phyloP scores from a whole-genome alignment of 768 basidiomycete species.

The Kwoniella sp. region DNA sequence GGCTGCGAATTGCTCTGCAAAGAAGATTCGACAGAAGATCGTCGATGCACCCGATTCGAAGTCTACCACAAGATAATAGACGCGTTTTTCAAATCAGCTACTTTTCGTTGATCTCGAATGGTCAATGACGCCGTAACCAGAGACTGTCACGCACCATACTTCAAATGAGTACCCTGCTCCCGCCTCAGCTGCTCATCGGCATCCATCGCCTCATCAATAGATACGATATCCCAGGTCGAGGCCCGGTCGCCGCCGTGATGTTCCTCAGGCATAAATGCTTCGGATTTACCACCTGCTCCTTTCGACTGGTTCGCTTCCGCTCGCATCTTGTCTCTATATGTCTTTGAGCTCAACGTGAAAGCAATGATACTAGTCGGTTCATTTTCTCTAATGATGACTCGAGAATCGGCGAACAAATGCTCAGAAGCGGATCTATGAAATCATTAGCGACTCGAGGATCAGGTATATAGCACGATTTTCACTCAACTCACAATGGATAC shows the following conservation, averaged over 20 bases:
- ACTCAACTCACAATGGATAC: conserved; percentile 60
- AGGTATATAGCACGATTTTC: neutral
- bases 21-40: conserved; percentile 91
- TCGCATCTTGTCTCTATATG: conserved; percentile 55
- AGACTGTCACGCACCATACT: conserved; percentile 52
- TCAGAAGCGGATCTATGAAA: conserved; percentile 60
- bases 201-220: conserved; percentile 64
- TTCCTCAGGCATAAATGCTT: conserved; percentile 93
- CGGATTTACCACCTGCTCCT: conserved; percentile 66
- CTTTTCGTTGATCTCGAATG: no score
- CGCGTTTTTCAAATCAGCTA: conserved; percentile 14
- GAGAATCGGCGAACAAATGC: conserved; percentile 90
- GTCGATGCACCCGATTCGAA: conserved; percentile 87
- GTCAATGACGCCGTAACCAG: no score
- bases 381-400: conserved; percentile 91
- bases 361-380: conserved; percentile 98
- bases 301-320: conserved; percentile 27
- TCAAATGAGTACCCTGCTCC: conserved; percentile 53
- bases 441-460: no score
- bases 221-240: conserved; percentile 91
- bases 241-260: conserved; percentile 73
- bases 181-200: conserved; percentile 40
- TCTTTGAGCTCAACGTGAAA: conserved; percentile 66
- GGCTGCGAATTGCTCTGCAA: conserved; percentile 95
- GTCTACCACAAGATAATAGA: conserved; percentile 59